Evolutionary conservation across 2,329 filamentous ascomycete species (phyloP).

Genomic region (Bipolaris gigantea): DNA sequence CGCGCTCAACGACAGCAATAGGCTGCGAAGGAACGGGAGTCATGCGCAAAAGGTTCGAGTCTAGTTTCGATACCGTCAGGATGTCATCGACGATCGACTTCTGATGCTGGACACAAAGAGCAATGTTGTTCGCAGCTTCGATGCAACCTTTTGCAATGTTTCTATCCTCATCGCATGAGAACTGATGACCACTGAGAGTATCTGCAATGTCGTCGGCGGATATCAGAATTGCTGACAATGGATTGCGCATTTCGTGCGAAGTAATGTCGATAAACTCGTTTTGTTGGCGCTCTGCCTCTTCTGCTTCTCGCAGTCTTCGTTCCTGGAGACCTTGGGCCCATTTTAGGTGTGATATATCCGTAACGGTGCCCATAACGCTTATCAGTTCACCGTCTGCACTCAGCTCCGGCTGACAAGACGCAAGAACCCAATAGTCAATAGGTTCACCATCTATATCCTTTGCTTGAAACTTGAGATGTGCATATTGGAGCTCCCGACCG

Average conservation of each 20-base stretch:
- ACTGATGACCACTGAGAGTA: slow-evolving; percentile 24
- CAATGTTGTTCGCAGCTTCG: slow-evolving; percentile 48
- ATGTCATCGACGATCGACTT: slow-evolving; percentile 43
- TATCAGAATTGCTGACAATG: slow-evolving; percentile 38
- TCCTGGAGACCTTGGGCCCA: slow-evolving; percentile 42
- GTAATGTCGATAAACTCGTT: slow-evolving; percentile 45
- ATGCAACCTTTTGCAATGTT: slow-evolving; percentile 27
- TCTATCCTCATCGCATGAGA: slow-evolving; percentile 16
- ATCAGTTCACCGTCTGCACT: slow-evolving; percentile 28
- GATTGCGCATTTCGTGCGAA: slow-evolving; percentile 44
- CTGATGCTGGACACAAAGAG: slow-evolving; percentile 40
- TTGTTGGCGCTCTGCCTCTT: slow-evolving; percentile 39
- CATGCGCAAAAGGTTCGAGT: slow-evolving; percentile 36
- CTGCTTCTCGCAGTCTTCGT: slow-evolving; percentile 31
- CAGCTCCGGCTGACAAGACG: slow-evolving; percentile 34
- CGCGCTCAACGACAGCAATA: slow-evolving; percentile 37
- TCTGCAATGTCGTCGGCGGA: slow-evolving; percentile 40
- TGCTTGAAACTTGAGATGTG: slow-evolving; percentile 35
- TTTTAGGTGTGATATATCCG: slow-evolving; percentile 41
- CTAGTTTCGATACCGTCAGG: slow-evolving; percentile 39
- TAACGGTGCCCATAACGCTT: slow-evolving; percentile 36
- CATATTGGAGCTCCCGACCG: slow-evolving; percentile 50
- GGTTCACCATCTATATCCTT: slow-evolving; percentile 43
- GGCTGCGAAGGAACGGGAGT: slow-evolving; percentile 46
- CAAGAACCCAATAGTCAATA: slow-evolving; percentile 52